Evolutionary conservation across 2,329 filamentous ascomycete genomes (phyloP).

Genomic region (Elsinoe fawcettii): DNA sequence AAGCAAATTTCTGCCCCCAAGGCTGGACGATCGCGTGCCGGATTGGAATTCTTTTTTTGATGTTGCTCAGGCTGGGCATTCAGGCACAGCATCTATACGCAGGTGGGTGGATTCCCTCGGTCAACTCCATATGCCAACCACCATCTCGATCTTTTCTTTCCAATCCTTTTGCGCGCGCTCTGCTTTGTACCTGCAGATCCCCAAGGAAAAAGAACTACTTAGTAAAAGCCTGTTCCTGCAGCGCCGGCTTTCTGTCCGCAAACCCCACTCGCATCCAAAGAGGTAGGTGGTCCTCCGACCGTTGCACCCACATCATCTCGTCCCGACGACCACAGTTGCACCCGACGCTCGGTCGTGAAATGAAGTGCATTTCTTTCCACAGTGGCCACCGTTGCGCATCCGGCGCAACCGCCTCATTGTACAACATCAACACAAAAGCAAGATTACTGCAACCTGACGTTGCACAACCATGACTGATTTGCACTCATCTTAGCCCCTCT

Average conservation of each 20-base stretch:
- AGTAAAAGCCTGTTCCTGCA: not conserved
- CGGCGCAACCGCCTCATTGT: not conserved
- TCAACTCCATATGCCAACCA: not conserved
- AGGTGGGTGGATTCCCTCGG: not conserved
- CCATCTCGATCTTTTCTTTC: not conserved
- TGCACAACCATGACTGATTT: not conserved
- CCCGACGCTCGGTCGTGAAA: slow-evolving; percentile 2
- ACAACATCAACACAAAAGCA: not conserved
- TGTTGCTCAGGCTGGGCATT: not conserved
- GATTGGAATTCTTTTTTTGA: not conserved
- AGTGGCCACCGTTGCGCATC: not conserved
- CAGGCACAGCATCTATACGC: not conserved
- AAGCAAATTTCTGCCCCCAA: slow-evolving; percentile 3
- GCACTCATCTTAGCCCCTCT: not conserved
- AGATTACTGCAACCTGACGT: not conserved
- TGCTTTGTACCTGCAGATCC: not conserved
- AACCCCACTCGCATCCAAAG: not conserved
- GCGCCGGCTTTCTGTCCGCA: not conserved
- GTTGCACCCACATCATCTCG: slow-evolving; percentile 3
- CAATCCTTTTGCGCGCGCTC: not conserved
- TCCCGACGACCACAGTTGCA: not conserved
- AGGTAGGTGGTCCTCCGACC: slow-evolving; percentile 4
- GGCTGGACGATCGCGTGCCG: not conserved
- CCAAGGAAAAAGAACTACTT: not conserved
- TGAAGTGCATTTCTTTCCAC: not conserved